phyloP scores from a whole-genome alignment of 768 basidiomycete species.

The Lentinula detonsa region DNA sequence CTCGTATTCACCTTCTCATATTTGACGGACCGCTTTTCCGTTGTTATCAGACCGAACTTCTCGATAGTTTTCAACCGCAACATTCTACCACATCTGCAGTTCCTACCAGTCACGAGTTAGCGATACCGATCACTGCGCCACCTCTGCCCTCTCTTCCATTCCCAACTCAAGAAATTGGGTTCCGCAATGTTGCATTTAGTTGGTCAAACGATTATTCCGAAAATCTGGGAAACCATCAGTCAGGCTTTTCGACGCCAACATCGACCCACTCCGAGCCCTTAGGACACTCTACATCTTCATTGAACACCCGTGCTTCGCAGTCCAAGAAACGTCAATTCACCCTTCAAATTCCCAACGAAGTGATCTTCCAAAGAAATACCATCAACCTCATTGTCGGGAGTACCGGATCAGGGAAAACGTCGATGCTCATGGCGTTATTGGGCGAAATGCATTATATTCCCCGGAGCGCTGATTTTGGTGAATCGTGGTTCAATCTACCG shows the following conservation, averaged over 20 bases:
- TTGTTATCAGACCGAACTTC: slow-evolving; percentile 35
- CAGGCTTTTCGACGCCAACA: neutral
- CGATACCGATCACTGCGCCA: slow-evolving; percentile 2
- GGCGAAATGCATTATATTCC: slow-evolving; percentile 66
- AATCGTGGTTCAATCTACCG: slow-evolving; percentile 68
- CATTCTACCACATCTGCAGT: neutral
- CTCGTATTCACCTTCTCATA: neutral
- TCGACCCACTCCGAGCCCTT: neutral
- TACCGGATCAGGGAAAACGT: slow-evolving; percentile 45
- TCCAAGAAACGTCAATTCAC: slow-evolving; percentile 40
- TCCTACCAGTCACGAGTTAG: neutral
- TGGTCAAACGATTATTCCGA: slow-evolving; percentile 40
- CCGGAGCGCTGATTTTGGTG: slow-evolving; percentile 26
- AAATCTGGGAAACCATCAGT: slow-evolving; percentile 7
- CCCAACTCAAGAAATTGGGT: slow-evolving; percentile 35
- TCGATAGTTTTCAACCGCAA: slow-evolving; percentile 32
- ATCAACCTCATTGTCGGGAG: slow-evolving; percentile 53
- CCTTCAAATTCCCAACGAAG: slow-evolving; percentile 43
- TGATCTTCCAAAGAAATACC: slow-evolving; percentile 44
- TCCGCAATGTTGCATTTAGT: slow-evolving; percentile 46
- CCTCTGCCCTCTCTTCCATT: neutral
- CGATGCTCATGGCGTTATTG: slow-evolving; percentile 59
- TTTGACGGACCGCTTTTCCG: too few species aligned
- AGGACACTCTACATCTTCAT: neutral
- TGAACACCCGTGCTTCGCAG: slow-evolving; percentile 16